Conservation (phyloP, 2,329 filamentous ascomycete species). For the Domatiomyces globalis region DNA sequence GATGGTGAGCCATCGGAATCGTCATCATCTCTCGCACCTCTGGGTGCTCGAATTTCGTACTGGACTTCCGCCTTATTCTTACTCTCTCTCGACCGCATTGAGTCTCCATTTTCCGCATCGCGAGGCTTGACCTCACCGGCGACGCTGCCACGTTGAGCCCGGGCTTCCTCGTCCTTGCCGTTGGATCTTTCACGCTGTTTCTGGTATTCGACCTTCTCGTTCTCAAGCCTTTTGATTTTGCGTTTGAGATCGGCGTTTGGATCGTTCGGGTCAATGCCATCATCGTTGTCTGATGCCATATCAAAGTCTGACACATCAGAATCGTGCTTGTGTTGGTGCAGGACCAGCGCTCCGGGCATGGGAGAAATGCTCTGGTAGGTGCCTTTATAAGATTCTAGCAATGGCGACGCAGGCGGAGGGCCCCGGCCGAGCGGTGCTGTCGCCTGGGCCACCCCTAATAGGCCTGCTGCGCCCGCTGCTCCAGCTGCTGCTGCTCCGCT, state of each 20-base stretch:
- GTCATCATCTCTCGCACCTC: constrained; percentile 2
- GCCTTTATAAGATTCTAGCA: constrained; percentile 83
- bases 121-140: not conserved
- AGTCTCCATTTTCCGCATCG: constrained; percentile 5
- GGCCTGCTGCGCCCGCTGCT: constrained; percentile 26
- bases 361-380: constrained; percentile 91
- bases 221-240: constrained; percentile 20
- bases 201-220: constrained; percentile 21
- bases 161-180: constrained; percentile 1
- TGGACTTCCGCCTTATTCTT: constrained; percentile 1
- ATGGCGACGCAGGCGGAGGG: constrained; percentile 59
- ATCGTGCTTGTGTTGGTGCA: constrained; percentile 44
- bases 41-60: constrained; percentile 7
- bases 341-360: constrained; percentile 67
- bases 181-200: constrained; percentile 4
- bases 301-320: constrained; percentile 36
- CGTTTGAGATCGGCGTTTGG: constrained; percentile 21
- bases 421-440: constrained; percentile 22
- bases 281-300: constrained; percentile 20
- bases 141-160: constrained; percentile 3
- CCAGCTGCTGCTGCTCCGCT: constrained; percentile 4
- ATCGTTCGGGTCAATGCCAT: constrained; percentile 30
- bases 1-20: constrained; percentile 2
- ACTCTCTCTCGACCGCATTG: constrained; percentile 8
- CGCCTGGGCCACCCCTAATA: constrained; percentile 23